Evolutionary conservation across 2,329 filamentous ascomycete species (phyloP).

Genomic region (Penicillium sp.): DNA sequence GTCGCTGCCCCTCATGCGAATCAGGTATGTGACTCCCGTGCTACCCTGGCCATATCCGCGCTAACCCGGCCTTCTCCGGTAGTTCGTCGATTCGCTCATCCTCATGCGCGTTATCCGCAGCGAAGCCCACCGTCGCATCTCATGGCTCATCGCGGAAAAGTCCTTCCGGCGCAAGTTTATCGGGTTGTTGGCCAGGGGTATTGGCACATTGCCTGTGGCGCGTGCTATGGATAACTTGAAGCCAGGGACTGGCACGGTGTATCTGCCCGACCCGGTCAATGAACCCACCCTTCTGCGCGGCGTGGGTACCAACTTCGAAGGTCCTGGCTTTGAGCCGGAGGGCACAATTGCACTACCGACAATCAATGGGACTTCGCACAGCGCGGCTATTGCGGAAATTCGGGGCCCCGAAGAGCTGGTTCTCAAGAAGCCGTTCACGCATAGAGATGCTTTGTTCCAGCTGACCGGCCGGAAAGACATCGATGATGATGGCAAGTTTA

Average conservation of each 20-base stretch:
- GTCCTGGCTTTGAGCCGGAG: slow-evolving; percentile 69
- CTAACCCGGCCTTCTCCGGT: slow-evolving; percentile 14
- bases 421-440: slow-evolving; percentile 85
- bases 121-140: slow-evolving; percentile 85
- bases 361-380: slow-evolving; percentile 77
- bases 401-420: slow-evolving; percentile 77
- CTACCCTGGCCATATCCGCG: background rate
- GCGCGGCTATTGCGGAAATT: slow-evolving; percentile 81
- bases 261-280: slow-evolving; percentile 83
- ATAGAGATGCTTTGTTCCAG: slow-evolving; percentile 73
- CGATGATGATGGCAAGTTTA: slow-evolving; percentile 66
- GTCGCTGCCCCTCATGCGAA: slow-evolving; percentile 97
- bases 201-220: slow-evolving; percentile 90
- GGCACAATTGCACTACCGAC: slow-evolving; percentile 87
- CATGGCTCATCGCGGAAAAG: slow-evolving; percentile 92
- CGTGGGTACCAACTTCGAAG: slow-evolving; percentile 79
- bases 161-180: slow-evolving; percentile 90
- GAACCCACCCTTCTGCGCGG: slow-evolving; percentile 81
- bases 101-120: slow-evolving; percentile 86
- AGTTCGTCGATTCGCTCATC: slow-evolving; percentile 95
- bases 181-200: slow-evolving; percentile 79
- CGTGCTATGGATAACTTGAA: slow-evolving; percentile 88
- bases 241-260: slow-evolving; percentile 76
- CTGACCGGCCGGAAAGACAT: slow-evolving; percentile 79
- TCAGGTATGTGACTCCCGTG: slow-evolving; percentile 61